Evolutionary conservation across 225 moss, liverwort and hornwort species (phyloP).

Genomic region (Sphagnum tenellum): DNA sequence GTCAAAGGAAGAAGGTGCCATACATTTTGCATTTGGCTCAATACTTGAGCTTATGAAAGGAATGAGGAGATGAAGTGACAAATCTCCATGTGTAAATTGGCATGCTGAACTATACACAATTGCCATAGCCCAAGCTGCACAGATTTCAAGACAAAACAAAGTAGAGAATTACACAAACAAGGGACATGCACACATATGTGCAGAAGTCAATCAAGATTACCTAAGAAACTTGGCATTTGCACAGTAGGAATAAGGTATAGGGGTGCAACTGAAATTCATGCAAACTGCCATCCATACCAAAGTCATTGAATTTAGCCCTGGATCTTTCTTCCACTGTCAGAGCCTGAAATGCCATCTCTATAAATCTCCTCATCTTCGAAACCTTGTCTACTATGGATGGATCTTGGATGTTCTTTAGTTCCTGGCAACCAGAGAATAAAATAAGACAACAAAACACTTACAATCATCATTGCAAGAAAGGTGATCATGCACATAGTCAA

Average conservation of each 20-base stretch:
- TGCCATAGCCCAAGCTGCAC: slow-evolving; percentile 85
- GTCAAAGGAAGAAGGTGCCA: background rate
- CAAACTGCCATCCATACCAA: slow-evolving; percentile 28
- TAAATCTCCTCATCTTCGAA: slow-evolving; percentile 53
- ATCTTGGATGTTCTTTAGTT: slow-evolving; percentile 84
- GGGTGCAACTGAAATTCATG: background rate
- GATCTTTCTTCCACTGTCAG: slow-evolving; percentile 45
- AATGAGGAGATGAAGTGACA: slow-evolving; percentile 22
- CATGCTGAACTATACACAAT: slow-evolving; percentile 74
- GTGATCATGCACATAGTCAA: too few species aligned
- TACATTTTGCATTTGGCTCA: slow-evolving; percentile 31
- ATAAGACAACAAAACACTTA: slow-evolving; percentile 1
- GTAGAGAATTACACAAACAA: slow-evolving; percentile 6
- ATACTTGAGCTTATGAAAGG: slow-evolving; percentile 25
- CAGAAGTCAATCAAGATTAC: background rate
- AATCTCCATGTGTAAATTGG: slow-evolving; percentile 25
- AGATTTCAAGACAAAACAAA: background rate
- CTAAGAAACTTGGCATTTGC: background rate
- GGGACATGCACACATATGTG: background rate
- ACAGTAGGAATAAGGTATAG: too few species aligned
- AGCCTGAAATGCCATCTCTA: slow-evolving; percentile 63
- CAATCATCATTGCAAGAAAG: background rate
- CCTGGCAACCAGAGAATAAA: slow-evolving; percentile 23
- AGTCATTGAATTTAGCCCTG: slow-evolving; percentile 73
- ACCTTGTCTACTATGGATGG: slow-evolving; percentile 50